A percentile compares a stretch with the other conserved stretches of the same genome.
Conservation (phyloP, 2,329 filamentous ascomycete genomes). For the Apiospora aurea region DNA sequence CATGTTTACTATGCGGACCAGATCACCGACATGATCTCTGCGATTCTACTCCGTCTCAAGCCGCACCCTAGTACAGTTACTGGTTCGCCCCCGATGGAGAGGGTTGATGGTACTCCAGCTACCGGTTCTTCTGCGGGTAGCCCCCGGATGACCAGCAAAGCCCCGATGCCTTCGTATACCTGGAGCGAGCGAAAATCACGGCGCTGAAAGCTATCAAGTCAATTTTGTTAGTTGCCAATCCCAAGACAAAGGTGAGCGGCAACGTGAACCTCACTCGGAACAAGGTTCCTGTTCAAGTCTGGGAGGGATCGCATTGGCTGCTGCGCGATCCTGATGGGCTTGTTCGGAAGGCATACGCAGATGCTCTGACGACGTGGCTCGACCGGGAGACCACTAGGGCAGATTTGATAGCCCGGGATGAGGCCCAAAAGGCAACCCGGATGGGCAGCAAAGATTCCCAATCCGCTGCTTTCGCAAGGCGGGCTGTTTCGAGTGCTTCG, state of each 20-base stretch:
- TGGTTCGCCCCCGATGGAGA: slow-evolving; percentile 55
- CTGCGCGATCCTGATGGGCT: slow-evolving; percentile 78
- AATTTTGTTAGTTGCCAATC: slow-evolving; percentile 83
- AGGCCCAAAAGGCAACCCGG: slow-evolving; percentile 54
- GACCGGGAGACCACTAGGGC: slow-evolving; percentile 75
- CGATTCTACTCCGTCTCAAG: slow-evolving; percentile 80
- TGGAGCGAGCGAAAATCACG: slow-evolving; percentile 62
- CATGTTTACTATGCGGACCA: slow-evolving; percentile 98
- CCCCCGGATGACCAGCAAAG: slow-evolving; percentile 52
- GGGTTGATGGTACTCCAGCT: slow-evolving; percentile 48
- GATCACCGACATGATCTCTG: slow-evolving; percentile 89
- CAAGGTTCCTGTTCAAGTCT: slow-evolving; percentile 79
- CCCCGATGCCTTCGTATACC: slow-evolving; percentile 60
- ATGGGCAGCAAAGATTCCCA: slow-evolving; percentile 50
- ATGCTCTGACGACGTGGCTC: slow-evolving; percentile 85
- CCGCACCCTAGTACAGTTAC: slow-evolving; percentile 58
- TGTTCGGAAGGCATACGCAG: slow-evolving; percentile 85
- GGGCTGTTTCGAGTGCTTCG: slow-evolving; percentile 74
- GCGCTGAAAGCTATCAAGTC: slow-evolving; percentile 83
- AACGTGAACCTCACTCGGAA: slow-evolving; percentile 73
- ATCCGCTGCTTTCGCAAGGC: slow-evolving; percentile 57
- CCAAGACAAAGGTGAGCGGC: slow-evolving; percentile 63
- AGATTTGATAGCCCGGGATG: slow-evolving; percentile 70
- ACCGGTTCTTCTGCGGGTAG: slow-evolving; percentile 47
- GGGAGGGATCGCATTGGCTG: slow-evolving; percentile 97